Conservation (phyloP, 345 rosid species). For the Sonneratia alba region DNA sequence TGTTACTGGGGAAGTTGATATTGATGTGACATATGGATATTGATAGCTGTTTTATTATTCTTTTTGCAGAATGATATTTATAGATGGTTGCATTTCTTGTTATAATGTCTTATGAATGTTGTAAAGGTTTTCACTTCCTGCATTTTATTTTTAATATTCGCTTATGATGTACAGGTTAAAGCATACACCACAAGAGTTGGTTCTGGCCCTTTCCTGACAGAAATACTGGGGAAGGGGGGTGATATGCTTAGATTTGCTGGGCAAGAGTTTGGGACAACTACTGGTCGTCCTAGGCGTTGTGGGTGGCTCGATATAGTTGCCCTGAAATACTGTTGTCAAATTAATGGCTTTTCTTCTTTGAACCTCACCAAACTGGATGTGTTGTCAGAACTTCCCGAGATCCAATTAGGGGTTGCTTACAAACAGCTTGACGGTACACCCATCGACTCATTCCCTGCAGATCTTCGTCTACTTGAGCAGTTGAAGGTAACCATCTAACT, state of each 20-base stretch:
- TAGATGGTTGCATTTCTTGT: background rate
- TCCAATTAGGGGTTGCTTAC: slow-evolving; percentile 74
- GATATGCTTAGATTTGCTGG: slow-evolving; percentile 82
- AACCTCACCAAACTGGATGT: slow-evolving; percentile 97
- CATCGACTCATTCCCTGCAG: slow-evolving; percentile 72
- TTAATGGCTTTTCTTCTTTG: slow-evolving; percentile 90
- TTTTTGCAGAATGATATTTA: no score
- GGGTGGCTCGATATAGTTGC: slow-evolving; percentile 99
- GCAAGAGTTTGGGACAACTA: slow-evolving; percentile 94
- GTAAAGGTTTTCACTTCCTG: no score
- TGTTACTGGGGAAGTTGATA: background rate
- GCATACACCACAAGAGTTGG: slow-evolving; percentile 99
- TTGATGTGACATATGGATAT: background rate
- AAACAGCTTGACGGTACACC: slow-evolving; percentile 62
- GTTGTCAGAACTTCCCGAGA: slow-evolving; percentile 71
- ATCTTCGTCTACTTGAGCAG: slow-evolving; percentile 75
- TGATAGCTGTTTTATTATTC: no score
- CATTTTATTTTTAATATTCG: background rate
- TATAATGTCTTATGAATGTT: background rate
- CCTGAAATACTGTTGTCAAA: slow-evolving; percentile 66
- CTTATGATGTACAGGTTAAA: slow-evolving; percentile 49
- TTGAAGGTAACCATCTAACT: slow-evolving; percentile 38
- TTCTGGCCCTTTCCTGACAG: slow-evolving; percentile 98
- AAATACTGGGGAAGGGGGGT: slow-evolving; percentile 78
- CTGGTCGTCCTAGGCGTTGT: slow-evolving; percentile 99